Conservation (phyloP, 148 eudicot species). For the Rheum nobile region DNA sequence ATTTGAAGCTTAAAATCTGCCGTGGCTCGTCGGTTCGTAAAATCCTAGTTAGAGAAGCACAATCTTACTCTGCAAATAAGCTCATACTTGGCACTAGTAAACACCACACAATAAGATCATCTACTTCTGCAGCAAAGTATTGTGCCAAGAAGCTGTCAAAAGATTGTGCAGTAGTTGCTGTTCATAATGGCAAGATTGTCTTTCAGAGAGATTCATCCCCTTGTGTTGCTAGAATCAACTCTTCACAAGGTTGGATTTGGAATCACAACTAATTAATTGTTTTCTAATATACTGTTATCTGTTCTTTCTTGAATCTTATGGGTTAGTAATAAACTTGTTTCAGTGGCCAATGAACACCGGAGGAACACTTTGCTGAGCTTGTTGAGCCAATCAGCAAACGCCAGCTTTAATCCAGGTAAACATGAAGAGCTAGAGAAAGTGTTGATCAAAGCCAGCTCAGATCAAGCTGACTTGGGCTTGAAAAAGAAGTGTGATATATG, state of each 20-base stretch:
- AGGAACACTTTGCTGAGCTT: constrained; percentile 40
- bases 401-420: constrained; percentile 20
- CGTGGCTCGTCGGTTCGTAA: constrained; percentile 74
- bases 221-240: constrained; percentile 11
- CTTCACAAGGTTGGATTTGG: constrained; percentile 32
- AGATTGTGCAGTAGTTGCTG: constrained; percentile 65
- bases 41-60: constrained; percentile 71
- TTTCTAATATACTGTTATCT: not conserved
- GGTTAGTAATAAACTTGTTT: not conserved
- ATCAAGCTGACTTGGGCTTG: constrained; percentile 1
- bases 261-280: not conserved
- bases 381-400: constrained; percentile 39
- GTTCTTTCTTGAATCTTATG: not conserved
- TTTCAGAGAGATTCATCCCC: constrained; percentile 49
- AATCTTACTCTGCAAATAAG: constrained; percentile 42
- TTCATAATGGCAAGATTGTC: constrained; percentile 77
- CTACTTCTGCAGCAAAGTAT: constrained; percentile 74
- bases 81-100: constrained; percentile 62
- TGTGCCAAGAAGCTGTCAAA: constrained; percentile 65
- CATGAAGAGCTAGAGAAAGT: constrained; percentile 10
- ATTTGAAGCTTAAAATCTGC: constrained; percentile 90
- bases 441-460: constrained; percentile 13
- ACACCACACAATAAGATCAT: constrained; percentile 55
- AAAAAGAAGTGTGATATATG: constrained; percentile 50
- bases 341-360: constrained; percentile 36